Evolutionary conservation across 2,329 filamentous ascomycete genomes (phyloP).

Genomic region (Harringtonia aguacate): DNA sequence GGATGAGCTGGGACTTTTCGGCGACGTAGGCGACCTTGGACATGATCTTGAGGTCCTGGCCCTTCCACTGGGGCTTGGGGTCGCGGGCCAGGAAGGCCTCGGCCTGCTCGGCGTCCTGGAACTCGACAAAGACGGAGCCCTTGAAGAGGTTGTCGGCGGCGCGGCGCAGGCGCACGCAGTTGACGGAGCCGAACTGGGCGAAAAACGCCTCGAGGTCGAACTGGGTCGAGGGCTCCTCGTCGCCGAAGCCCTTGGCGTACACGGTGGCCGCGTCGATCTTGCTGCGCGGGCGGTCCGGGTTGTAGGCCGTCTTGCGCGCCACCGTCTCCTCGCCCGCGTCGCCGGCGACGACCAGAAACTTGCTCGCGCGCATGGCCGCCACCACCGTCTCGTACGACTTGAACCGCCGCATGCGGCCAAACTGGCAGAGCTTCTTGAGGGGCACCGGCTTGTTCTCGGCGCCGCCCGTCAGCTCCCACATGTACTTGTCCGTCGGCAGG

Average conservation of each 20-base stretch:
- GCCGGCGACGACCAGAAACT: constrained; percentile 61
- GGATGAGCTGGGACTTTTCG: constrained; percentile 64
- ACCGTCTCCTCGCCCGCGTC: constrained; percentile 60
- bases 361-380: constrained; percentile 69
- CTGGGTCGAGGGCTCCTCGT: constrained; percentile 73
- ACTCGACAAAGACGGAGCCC: constrained; percentile 93
- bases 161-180: constrained; percentile 79
- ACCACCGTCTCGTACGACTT: constrained; percentile 78
- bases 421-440: constrained; percentile 67
- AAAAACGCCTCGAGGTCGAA: constrained; percentile 94
- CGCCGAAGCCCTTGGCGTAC: constrained; percentile 91
- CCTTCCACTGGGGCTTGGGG: constrained; percentile 76
- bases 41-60: constrained; percentile 68
- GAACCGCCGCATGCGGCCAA: constrained; percentile 96
- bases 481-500: constrained; percentile 77
- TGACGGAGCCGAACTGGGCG: constrained; percentile 60
- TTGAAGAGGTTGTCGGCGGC: constrained; percentile 69
- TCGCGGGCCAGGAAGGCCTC: constrained; percentile 72
- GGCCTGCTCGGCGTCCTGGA: constrained; percentile 65
- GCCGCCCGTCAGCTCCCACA: constrained; percentile 70
- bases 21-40: constrained; percentile 80
- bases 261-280: constrained; percentile 63
- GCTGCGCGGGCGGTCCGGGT: constrained; percentile 46
- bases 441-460: constrained; percentile 71
- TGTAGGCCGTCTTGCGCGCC: constrained; percentile 65